These are phyloP conservation scores for Colletotrichum sp. DNA, from an alignment of 2,329 filamentous ascomycete genomes.

Conservation along the genomic window DNA sequence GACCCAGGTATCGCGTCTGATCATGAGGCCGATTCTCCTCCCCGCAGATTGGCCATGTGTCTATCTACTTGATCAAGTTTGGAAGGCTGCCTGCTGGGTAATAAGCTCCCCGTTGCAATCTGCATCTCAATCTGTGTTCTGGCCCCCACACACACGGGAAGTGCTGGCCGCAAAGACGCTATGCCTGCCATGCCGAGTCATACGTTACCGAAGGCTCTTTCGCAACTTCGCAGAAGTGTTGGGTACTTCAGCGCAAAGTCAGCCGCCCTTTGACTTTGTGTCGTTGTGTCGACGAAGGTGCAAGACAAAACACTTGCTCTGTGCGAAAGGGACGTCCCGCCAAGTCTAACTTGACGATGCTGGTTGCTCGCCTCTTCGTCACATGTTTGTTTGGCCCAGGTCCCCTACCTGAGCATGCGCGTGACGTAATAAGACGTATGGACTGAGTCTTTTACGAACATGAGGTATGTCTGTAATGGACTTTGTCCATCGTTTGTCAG, in stretches of 20 bases:
- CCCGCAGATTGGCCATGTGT: background rate
- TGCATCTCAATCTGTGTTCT: background rate
- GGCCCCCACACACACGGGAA: background rate
- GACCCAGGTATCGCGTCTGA: background rate
- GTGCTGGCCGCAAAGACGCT: background rate
- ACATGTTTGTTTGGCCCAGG: background rate
- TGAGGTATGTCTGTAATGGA: background rate
- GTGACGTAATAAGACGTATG: background rate
- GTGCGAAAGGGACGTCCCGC: background rate
- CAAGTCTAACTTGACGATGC: background rate
- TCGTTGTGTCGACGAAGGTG: background rate
- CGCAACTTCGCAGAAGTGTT: background rate
- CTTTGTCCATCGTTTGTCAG: background rate
- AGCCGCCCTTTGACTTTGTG: background rate
- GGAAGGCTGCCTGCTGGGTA: background rate
- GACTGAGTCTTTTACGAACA: background rate
- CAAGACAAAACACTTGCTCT: background rate
- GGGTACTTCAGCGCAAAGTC: background rate
- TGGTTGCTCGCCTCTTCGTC: background rate
- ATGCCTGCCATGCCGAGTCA: background rate
- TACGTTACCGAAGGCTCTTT: background rate
- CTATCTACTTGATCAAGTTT: background rate
- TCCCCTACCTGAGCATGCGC: background rate
- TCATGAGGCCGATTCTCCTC: background rate
- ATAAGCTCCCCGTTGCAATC: background rate